Percentiles rank a stretch among this genome's conserved stretches.
Conservation (phyloP, 805 yeast species). For the Monosporozyma aquatica region DNA sequence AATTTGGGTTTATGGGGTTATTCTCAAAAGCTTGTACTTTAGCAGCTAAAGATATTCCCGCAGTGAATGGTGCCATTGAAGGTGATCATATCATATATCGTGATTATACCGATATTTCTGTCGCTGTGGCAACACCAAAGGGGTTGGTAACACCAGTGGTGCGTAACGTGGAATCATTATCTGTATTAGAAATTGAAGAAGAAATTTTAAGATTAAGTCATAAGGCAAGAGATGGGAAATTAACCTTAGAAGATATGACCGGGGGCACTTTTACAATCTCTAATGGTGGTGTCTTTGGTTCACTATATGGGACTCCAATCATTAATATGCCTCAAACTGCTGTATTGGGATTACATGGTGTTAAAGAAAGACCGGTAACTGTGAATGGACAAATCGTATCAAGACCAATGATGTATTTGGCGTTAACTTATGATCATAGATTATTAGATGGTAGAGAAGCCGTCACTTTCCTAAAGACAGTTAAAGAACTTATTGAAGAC, state of each 20-base stretch:
- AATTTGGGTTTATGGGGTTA: constrained; percentile 98
- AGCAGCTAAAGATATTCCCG: constrained; percentile 91
- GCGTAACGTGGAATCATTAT: constrained; percentile 88
- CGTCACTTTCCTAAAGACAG: constrained; percentile 89
- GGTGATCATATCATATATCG: constrained; percentile 90
- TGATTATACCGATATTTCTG: constrained; percentile 90
- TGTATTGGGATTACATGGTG: constrained; percentile 94
- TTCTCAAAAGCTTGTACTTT: constrained; percentile 88
- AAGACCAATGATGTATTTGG: constrained; percentile 99
- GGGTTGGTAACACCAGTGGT: constrained; percentile 97
- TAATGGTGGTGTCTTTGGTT: constrained; percentile 98
- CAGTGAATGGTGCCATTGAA: constrained; percentile 92
- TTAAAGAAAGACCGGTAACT: constrained; percentile 94
- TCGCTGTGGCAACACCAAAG: constrained; percentile 98
- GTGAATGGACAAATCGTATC: constrained; percentile 92
- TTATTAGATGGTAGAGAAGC: constrained; percentile 98
- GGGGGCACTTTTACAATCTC: constrained; percentile 99
- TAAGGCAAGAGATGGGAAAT: constrained; percentile 95
- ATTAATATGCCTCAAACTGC: constrained; percentile 98
- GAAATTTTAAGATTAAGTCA: constrained; percentile 74
- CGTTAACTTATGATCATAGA: constrained; percentile 97
- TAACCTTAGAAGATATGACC: constrained; percentile 95
- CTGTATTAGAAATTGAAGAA: constrained; percentile 80
- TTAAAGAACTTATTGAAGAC: constrained; percentile 95
- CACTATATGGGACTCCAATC: constrained; percentile 95